Percentiles rank a stretch among this genome's conserved stretches.
These are phyloP conservation scores for Chaetothyriales sp. DNA, from an alignment of 2,329 filamentous ascomycete genomes.

Conservation along the genomic window DNA sequence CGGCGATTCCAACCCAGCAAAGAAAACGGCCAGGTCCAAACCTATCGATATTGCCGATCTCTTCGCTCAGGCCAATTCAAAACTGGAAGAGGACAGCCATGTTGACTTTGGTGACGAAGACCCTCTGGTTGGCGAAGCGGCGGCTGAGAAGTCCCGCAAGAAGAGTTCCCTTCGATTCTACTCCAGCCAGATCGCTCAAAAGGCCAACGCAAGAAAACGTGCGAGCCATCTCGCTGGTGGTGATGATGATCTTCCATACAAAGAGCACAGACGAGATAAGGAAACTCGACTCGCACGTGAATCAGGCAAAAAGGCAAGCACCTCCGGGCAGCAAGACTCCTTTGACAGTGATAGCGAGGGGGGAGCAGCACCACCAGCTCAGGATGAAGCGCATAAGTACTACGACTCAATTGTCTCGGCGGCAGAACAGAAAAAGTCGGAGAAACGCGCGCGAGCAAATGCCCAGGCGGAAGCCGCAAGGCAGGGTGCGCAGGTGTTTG, in stretches of 20 bases:
- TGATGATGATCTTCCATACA: constrained; percentile 54
- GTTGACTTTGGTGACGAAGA: constrained; percentile 93
- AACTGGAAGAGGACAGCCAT: constrained; percentile 40
- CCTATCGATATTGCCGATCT: constrained; percentile 32
- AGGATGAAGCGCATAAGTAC: constrained; percentile 42
- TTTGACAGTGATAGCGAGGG: constrained; percentile 57
- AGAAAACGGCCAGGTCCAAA: constrained; percentile 48
- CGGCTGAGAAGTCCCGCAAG: constrained; percentile 71
- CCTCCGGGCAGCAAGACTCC: constrained; percentile 37
- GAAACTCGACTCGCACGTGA: constrained; percentile 77
- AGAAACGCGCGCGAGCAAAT: constrained; percentile 52
- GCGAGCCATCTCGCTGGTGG: constrained; percentile 48
- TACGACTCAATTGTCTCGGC: constrained; percentile 71
- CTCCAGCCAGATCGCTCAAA: constrained; percentile 92
- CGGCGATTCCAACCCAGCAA: constrained; percentile 24
- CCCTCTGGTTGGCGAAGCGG: constrained; percentile 57
- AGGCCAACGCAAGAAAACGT: constrained; percentile 61
- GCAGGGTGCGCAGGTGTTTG: constrained; percentile 45
- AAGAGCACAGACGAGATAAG: constrained; percentile 73
- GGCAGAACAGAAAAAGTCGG: constrained; percentile 44
- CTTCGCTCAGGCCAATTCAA: constrained; percentile 20
- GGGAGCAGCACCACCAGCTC: constrained; percentile 32
- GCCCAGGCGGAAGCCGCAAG: constrained; percentile 40
- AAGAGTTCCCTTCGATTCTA: constrained; percentile 95
- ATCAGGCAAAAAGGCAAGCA: constrained; percentile 57